These are phyloP conservation scores for Priceomyces haplophilus DNA, from an alignment of 805 yeast genomes.

Conservation along the genomic window DNA sequence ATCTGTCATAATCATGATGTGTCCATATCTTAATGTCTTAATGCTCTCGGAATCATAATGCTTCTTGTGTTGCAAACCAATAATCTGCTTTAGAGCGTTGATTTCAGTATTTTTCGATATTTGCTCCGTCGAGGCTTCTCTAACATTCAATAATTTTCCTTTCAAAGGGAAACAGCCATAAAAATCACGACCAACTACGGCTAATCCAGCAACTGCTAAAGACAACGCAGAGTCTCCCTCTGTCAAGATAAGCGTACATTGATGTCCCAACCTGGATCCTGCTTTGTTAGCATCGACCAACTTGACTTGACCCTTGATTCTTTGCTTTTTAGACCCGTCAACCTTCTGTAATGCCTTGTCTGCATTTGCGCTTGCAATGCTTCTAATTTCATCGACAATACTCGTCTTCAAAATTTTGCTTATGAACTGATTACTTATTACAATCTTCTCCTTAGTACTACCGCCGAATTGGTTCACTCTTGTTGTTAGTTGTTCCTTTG, in stretches of 20 bases:
- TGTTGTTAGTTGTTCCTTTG: constrained; percentile 93
- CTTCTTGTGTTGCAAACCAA: constrained; percentile 93
- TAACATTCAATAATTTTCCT: constrained; percentile 91
- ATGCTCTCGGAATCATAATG: constrained; percentile 60
- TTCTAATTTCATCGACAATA: constrained; percentile 69
- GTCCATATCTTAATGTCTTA: constrained; percentile 84
- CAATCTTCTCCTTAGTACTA: constrained; percentile 48
- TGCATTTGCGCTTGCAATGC: constrained; percentile 84
- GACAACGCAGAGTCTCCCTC: constrained; percentile 97
- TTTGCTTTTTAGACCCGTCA: constrained; percentile 79
- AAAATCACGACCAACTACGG: constrained; percentile 91
- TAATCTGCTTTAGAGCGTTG: constrained; percentile 90
- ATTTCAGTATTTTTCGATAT: constrained; percentile 90
- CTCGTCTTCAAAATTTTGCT: constrained; percentile 65
- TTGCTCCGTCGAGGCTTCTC: constrained; percentile 97
- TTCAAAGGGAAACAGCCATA: constrained; percentile 95
- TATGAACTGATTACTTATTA: constrained; percentile 74
- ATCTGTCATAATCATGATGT: constrained; percentile 98
- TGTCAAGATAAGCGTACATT: constrained; percentile 89
- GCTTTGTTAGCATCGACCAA: constrained; percentile 95
- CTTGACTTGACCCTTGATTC: constrained; percentile 86
- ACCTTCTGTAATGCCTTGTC: constrained; percentile 82
- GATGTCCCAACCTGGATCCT: constrained; percentile 87
- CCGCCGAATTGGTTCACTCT: constrained; percentile 88
- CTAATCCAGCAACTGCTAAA: constrained; percentile 87